Conservation (phyloP, 2,329 filamentous ascomycete genomes). For the Diaporthe ilicicola region DNA sequence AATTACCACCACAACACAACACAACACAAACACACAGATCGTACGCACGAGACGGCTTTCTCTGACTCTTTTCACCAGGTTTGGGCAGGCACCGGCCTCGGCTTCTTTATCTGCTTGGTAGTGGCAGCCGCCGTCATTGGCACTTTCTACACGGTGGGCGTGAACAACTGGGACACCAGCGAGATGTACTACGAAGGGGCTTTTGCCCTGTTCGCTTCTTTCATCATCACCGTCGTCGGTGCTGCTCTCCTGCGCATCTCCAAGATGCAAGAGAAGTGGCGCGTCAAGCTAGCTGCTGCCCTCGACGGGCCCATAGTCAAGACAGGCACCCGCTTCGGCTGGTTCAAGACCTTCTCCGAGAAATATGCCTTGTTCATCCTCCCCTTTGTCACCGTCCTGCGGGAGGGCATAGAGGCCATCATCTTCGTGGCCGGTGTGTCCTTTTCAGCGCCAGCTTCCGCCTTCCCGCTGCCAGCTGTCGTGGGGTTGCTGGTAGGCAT, state of each 20-base stretch:
- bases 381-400: constrained; percentile 79
- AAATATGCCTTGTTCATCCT: constrained; percentile 82
- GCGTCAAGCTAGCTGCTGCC: constrained; percentile 73
- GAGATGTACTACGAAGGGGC: constrained; percentile 79
- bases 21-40: too few relatives aligned
- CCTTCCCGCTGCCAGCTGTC: constrained; percentile 76
- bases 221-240: constrained; percentile 79
- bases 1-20: background rate
- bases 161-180: constrained; percentile 65
- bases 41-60: too few relatives aligned
- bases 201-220: constrained; percentile 71
- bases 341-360: constrained; percentile 60
- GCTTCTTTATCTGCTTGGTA: constrained; percentile 70
- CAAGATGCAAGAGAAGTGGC: constrained; percentile 82
- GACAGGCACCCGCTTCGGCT: constrained; percentile 46
- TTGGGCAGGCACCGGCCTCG: constrained; percentile 69
- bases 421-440: constrained; percentile 83
- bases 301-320: constrained; percentile 60
- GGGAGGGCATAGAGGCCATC: constrained; percentile 80
- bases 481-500: constrained; percentile 70
- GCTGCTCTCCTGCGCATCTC: constrained; percentile 77
- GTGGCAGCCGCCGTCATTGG: constrained; percentile 75
- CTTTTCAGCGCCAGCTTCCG: constrained; percentile 70
- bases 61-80: constrained; percentile 49
- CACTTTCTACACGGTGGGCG: constrained; percentile 75